Conservation (phyloP, 805 yeast genomes). For the Nadsonia fulvescens region DNA sequence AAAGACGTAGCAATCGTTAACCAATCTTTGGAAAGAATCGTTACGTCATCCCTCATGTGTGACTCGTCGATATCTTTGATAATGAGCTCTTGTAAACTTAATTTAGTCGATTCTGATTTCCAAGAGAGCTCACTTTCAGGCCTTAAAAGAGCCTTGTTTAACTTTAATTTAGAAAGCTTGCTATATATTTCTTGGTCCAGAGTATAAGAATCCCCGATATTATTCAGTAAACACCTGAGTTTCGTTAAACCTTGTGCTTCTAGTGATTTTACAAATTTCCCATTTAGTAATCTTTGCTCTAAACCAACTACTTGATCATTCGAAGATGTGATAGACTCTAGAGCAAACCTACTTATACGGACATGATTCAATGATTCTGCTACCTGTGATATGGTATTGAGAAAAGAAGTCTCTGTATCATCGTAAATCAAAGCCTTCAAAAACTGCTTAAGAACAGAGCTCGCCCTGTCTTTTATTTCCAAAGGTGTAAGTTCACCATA, state of each 20-base stretch:
- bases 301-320: constrained; percentile 8
- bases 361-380: constrained; percentile 9
- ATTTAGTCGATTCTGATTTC: no score
- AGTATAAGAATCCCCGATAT: constrained; percentile 8
- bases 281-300: constrained; percentile 6
- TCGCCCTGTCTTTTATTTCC: constrained; percentile 19
- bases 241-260: constrained; percentile 6
- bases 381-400: constrained; percentile 9
- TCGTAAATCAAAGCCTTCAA: constrained; percentile 31
- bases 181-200: no score
- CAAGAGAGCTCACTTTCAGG: no score
- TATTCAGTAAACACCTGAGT: constrained; percentile 4
- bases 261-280: constrained; percentile 7
- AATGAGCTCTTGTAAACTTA: no score
- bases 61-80: no score
- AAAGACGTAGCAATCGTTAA: constrained; percentile 7
- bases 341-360: constrained; percentile 11
- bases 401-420: constrained; percentile 11
- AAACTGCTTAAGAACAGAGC: constrained; percentile 39
- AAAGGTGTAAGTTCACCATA: constrained; percentile 11
- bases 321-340: constrained; percentile 11
- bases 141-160: no score
- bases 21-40: constrained; percentile 10
- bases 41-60: no score
- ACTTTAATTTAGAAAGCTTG: no score